A percentile compares a stretch with the other conserved stretches of the same genome.
Evolutionary conservation across 495 filamentous ascomycete genomes (phyloP).

Genomic region (Staphylotrichum longicolle): DNA sequence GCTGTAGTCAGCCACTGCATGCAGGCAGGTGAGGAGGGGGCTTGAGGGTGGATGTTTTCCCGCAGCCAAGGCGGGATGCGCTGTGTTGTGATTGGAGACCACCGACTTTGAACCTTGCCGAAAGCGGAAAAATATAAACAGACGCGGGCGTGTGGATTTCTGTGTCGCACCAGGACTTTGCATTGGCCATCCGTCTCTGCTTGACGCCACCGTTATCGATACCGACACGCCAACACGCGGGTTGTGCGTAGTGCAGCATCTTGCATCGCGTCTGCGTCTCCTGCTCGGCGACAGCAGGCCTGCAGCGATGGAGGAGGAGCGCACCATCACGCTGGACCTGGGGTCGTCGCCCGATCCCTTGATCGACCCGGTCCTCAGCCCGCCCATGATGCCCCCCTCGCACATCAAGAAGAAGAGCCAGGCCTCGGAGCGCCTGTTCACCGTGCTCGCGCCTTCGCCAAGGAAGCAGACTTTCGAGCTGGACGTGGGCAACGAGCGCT

Average conservation of each 20-base stretch:
- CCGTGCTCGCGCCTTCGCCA: constrained; percentile 41
- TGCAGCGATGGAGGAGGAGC: constrained; percentile 24
- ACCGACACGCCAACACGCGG: constrained; percentile 12
- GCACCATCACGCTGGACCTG: constrained; percentile 38
- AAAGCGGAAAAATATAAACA: constrained; percentile 25
- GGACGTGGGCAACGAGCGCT: constrained; percentile 48
- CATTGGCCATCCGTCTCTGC: not conserved
- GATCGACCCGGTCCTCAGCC: constrained; percentile 34
- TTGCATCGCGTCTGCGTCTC: not conserved
- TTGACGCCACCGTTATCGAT: constrained; percentile 18
- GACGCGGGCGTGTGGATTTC: constrained; percentile 16
- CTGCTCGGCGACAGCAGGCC: constrained; percentile 4
- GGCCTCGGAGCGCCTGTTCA: constrained; percentile 29
- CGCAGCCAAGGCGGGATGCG: not conserved
- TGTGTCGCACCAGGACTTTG: constrained; percentile 11
- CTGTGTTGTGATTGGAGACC: constrained; percentile 16
- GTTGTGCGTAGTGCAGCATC: not conserved
- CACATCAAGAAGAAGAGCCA: constrained; percentile 33
- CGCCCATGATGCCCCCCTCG: constrained; percentile 27
- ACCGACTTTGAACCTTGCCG: not conserved
- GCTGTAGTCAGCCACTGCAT: not conserved
- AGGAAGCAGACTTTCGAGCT: constrained; percentile 54
- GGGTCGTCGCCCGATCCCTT: constrained; percentile 51
- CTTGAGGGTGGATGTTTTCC: constrained; percentile 18
- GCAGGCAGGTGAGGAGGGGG: not conserved